Evolutionary conservation across 176 grass and related monocot genomes (phyloP).

Genomic region (Pontederia paniculata): DNA sequence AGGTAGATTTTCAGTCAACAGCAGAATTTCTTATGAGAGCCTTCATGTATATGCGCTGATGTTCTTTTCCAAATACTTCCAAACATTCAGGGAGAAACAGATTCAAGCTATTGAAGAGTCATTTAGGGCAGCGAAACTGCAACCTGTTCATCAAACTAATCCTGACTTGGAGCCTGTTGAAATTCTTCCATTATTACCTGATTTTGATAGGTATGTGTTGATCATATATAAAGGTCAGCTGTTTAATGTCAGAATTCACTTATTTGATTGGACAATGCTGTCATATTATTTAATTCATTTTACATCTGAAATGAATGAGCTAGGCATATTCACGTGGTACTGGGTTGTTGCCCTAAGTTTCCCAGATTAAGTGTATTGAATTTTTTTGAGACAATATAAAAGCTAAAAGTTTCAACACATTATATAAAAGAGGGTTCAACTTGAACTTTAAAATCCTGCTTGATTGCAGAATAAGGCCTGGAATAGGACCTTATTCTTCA

Average conservation of each 20-base stretch:
- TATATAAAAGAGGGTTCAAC: too few species aligned
- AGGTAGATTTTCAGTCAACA: conserved; percentile 35
- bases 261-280: too few species aligned
- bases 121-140: conserved; percentile 80
- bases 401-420: too few species aligned
- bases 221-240: background rate
- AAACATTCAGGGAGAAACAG: conserved; percentile 71
- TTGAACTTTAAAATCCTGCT: too few species aligned
- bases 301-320: background rate
- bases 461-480: too few species aligned
- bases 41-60: background rate
- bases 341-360: too few species aligned
- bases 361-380: too few species aligned
- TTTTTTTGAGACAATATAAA: too few species aligned
- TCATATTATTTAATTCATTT: background rate
- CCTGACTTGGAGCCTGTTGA: conserved; percentile 54
- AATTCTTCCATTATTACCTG: conserved; percentile 78
- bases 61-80: conserved; percentile 19
- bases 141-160: conserved; percentile 83
- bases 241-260: background rate
- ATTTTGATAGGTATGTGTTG: conserved; percentile 63
- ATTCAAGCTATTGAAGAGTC: conserved; percentile 90
- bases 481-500: too few species aligned
- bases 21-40: background rate
- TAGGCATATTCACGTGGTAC: too few species aligned